Evolutionary conservation across 2,329 filamentous ascomycete genomes (phyloP).

Genomic region (Pestalotiopsis fici): DNA sequence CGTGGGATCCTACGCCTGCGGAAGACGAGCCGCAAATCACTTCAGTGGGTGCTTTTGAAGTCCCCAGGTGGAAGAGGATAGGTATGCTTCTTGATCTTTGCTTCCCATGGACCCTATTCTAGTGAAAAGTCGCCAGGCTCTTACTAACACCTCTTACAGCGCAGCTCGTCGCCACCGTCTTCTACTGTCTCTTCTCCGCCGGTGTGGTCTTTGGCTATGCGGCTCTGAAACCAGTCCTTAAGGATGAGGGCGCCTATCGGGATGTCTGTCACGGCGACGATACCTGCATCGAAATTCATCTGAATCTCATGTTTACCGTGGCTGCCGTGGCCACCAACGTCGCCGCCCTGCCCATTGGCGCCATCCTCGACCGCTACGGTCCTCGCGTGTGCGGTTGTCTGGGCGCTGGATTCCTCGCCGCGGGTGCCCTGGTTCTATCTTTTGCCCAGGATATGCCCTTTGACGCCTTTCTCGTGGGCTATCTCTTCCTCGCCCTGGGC

Average conservation of each 20-base stretch:
- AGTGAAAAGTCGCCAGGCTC: neutral
- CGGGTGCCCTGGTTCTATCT: slow-evolving; percentile 74
- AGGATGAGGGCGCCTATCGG: slow-evolving; percentile 70
- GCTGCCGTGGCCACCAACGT: slow-evolving; percentile 89
- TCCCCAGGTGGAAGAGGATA: slow-evolving; percentile 54
- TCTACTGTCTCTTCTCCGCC: slow-evolving; percentile 76
- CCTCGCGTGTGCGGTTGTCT: slow-evolving; percentile 75
- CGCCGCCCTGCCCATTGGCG: slow-evolving; percentile 80
- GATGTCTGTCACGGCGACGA: slow-evolving; percentile 54
- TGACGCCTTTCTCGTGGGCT: slow-evolving; percentile 75
- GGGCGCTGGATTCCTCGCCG: slow-evolving; percentile 66
- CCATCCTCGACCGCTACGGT: slow-evolving; percentile 80
- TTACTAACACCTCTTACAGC: slow-evolving; percentile 41
- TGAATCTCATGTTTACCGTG: slow-evolving; percentile 92
- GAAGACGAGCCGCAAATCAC: slow-evolving; percentile 38
- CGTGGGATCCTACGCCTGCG: slow-evolving; percentile 45
- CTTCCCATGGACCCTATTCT: neutral
- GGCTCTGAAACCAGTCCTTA: slow-evolving; percentile 79
- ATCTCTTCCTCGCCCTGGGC: slow-evolving; percentile 75
- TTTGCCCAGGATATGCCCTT: slow-evolving; percentile 65
- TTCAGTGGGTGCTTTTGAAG: slow-evolving; percentile 54
- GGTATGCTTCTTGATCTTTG: slow-evolving; percentile 37
- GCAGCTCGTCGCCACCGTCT: slow-evolving; percentile 68
- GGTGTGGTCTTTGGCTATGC: slow-evolving; percentile 85
- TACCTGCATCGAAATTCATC: slow-evolving; percentile 57